Evolutionary conservation across 768 basidiomycete genomes (phyloP), one percentile per base, ranked within the genome.

Genomic region (Asterophora parasitica): DNA sequence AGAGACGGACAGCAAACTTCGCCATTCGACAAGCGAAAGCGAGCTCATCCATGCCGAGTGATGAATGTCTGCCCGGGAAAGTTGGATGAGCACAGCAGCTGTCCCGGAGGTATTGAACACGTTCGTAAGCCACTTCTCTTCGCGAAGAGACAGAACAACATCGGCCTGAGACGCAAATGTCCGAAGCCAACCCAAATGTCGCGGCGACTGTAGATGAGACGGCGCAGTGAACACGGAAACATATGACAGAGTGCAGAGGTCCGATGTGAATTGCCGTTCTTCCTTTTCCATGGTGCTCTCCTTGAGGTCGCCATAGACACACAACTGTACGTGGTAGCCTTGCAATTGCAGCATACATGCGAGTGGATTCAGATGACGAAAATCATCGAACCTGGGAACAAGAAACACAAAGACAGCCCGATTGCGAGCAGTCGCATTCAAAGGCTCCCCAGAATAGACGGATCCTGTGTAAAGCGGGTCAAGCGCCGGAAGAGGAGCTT

Each of bases 21-120:
- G 65, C 73, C 80, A 77, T 64, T 88, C 85, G 23, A 65, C 49
- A 4, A 82, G 53, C 1, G 77, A 66, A 19, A 89, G 66, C 0
- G 79, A 67, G 2, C 73, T 71, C 67, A 88, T 79, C 87, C 86
- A 89, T 26, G 74, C 70, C 1, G 71, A 71, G 50, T 77, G 71
- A 12, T 57, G 60, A 23, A 87, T 59, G 51, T 85, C 79, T n/a
- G 51, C 53, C 7, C 67, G 66, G 27, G 75, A 75, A 20, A 85
- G 61, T 16, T 67, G 67, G 1, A 83, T 63, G 7, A 74, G 13
- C 8, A 68, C 67, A 17, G 64, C 61, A 30, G 12, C 11, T 34
- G 15, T 48, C 20, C 30, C 41, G 23, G 26, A 31, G 8, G 33
- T 28, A 4, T 30, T 12, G 30, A 46, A 11, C 28, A 50, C 33